Base-by-base conservation (phyloP, 2,329 filamentous ascomycete species). In the Akanthomyces uredinophilus region DNA sequence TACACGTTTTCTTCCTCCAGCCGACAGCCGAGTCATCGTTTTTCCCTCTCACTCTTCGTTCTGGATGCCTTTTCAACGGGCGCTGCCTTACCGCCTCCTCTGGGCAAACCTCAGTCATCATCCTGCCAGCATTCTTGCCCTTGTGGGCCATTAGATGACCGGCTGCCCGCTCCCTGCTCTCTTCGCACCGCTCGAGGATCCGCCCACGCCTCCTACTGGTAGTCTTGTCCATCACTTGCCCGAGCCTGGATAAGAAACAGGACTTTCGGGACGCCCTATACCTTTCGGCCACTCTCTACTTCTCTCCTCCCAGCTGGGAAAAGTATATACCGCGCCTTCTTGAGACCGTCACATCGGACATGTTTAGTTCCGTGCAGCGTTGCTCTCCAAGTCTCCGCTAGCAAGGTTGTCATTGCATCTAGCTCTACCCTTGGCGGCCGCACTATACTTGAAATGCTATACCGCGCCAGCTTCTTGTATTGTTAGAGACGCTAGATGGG, bases 371-470 rank as follows among this genome's bases (percentile, higher is more conserved):
- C 54, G 41, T 54, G 51, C 51, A 54, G 20, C 27, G 32, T 29
- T 14, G 29, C 32, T 39, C 10, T 20, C 20, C 51, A 54, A 35
- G 35, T 41, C 4, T 39, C 39, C n/a, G 32, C 51, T 46, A 58
- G 44, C 20, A 43, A 39, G n/a, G 27, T 24, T 56, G 24, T n/a
- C 35, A 16, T 24, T 16, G 41, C 55, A 24, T 20, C 44, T 47
- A 58, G 44, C 32, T 44, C 24, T 52, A 4, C 24, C 27, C 37
- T 20, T 41, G 27, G 39, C 49, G 27, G 37, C 35, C 24, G 32
- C 57, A 52, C 57, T 52, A 60, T 46, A 43, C 57, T 60, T 14
- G 47, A 60, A 52, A 1, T 44, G 27, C 35, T 27, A 37, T 46
- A 24, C 24, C 37, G 47, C 29, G 24, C 37, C n/a, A 20, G 14